phyloP scores from a whole-genome alignment of 2,329 filamentous ascomycete species.

The Alternaria sp. region DNA sequence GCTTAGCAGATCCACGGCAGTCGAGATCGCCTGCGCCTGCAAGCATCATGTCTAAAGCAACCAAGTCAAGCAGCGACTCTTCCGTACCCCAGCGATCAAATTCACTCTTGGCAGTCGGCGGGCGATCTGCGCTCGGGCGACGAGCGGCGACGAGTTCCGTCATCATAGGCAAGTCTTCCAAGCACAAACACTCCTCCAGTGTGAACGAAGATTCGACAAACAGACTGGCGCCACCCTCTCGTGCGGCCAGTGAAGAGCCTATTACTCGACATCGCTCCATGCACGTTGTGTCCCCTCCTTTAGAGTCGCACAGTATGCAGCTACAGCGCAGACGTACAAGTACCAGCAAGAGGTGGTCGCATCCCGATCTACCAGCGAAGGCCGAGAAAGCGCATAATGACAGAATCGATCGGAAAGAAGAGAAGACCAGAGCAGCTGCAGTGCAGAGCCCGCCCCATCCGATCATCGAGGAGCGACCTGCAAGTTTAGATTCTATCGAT shows the following conservation, averaged over 20 bases:
- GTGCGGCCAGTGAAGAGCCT: slow-evolving; percentile 41
- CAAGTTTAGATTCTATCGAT: slow-evolving; percentile 85
- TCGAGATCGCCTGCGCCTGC: slow-evolving; percentile 20
- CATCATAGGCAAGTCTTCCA: slow-evolving; percentile 27
- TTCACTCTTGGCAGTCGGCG: slow-evolving; percentile 36
- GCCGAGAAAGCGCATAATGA: slow-evolving; percentile 47
- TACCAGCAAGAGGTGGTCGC: slow-evolving; percentile 49
- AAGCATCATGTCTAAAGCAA: slow-evolving; percentile 29
- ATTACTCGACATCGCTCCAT: slow-evolving; percentile 38
- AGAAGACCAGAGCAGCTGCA: slow-evolving; percentile 19
- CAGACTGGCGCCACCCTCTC: slow-evolving; percentile 26
- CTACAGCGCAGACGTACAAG: slow-evolving; percentile 38
- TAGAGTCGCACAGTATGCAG: slow-evolving; percentile 36
- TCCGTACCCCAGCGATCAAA: slow-evolving; percentile 32
- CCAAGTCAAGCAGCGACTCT: slow-evolving; percentile 22
- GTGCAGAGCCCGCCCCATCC: slow-evolving; percentile 51
- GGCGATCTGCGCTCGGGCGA: slow-evolving; percentile 38
- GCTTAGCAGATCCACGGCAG: slow-evolving; percentile 10
- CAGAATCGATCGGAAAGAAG: slow-evolving; percentile 32
- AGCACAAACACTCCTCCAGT: slow-evolving; percentile 38
- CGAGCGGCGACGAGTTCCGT: slow-evolving; percentile 30
- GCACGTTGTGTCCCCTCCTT: slow-evolving; percentile 22
- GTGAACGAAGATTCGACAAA: slow-evolving; percentile 25
- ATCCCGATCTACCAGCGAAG: slow-evolving; percentile 51
- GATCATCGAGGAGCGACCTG: slow-evolving; percentile 72